Evolutionary conservation across 2,329 filamentous ascomycete genomes (phyloP).

Genomic region (Aureobasidium melanogenum): DNA sequence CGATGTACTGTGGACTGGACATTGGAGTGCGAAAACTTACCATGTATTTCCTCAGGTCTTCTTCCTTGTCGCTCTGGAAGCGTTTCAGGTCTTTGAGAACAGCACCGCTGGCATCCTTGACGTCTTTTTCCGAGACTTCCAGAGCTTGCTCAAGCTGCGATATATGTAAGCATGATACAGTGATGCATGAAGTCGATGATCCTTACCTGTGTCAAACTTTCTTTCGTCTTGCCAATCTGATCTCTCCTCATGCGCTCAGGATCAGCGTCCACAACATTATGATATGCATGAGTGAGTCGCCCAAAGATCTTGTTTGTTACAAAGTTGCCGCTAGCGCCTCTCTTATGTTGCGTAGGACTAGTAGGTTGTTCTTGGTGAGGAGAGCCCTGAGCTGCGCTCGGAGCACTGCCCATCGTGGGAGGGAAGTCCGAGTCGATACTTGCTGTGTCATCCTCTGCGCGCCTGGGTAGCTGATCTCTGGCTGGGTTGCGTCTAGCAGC

Average conservation of each 20-base stretch:
- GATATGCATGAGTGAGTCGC: slow-evolving; percentile 86
- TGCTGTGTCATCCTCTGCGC: slow-evolving; percentile 23
- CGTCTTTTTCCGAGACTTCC: slow-evolving; percentile 78
- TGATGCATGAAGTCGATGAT: neutral
- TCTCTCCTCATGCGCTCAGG: slow-evolving; percentile 87
- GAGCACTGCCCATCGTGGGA: slow-evolving; percentile 60
- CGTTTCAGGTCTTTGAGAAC: slow-evolving; percentile 83
- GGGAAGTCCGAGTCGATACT: slow-evolving; percentile 85
- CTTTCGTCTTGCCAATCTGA: slow-evolving; percentile 89
- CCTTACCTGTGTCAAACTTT: slow-evolving; percentile 59
- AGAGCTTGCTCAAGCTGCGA: slow-evolving; percentile 81
- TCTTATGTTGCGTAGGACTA: slow-evolving; percentile 52
- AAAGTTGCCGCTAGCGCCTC: slow-evolving; percentile 70
- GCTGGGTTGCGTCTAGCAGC: slow-evolving; percentile 29
- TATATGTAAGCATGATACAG: neutral
- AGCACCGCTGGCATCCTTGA: slow-evolving; percentile 82
- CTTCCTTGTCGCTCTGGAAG: slow-evolving; percentile 93
- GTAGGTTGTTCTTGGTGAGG: slow-evolving; percentile 37
- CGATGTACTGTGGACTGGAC: neutral
- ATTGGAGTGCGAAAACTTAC: slow-evolving; percentile 45
- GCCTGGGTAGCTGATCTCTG: slow-evolving; percentile 24
- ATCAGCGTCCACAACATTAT: slow-evolving; percentile 93
- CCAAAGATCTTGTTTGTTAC: slow-evolving; percentile 92
- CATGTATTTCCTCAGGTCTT: slow-evolving; percentile 90
- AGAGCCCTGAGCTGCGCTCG: slow-evolving; percentile 66